Base-by-base conservation (phyloP, 345 rosid species). In the Gossypium ekmanianum region DNA sequence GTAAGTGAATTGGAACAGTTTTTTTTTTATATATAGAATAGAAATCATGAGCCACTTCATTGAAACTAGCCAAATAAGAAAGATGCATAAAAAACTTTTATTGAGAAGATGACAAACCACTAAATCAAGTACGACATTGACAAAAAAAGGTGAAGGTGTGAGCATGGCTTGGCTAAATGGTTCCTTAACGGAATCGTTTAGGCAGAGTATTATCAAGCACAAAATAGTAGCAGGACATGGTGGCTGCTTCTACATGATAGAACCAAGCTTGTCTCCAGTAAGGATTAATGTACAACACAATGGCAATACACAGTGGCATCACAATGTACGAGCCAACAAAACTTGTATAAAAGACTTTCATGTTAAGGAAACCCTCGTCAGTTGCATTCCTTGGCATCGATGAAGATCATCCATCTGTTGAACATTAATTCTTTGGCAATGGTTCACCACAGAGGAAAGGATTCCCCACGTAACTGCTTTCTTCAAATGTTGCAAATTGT, bases 251-350 rank as follows among this genome's bases (percentile, higher is more conserved):
- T 17, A 62, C 3, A 7, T 34, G 6, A 16, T 62, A 34, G 22
- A 68, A 68, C 72, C 57, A 68, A 7, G 41, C 20, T 47, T 18
- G 14, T 26, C 72, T 50, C 72, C 72, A 68, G 11, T 18, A 6
- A 9, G 71, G 34, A 29, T 29, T 29, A 29, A 29, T 29, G 4
- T 29, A 29, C 34, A 29, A 0, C 34, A 29, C 34, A 29, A 29
- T 29, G 5, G 34, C 5, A 29, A 29, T 29, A 29, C 34, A 29
- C 1, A 29, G 1, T 29, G 34, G 34, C 34, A 29, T 29, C 0
- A 29, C 34, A 29, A 29, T 29, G 34, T 3, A 29, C 34, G 34
- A 52, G 52, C 22, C 71, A 17, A 12, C 2, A 5, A 64, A 63
- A 24, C 54, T 64, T 8, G 41, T 41, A 47, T 7, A 50, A 11